Conservation (phyloP, 805 yeast genomes). For the Debaryomyces hansenii region DNA sequence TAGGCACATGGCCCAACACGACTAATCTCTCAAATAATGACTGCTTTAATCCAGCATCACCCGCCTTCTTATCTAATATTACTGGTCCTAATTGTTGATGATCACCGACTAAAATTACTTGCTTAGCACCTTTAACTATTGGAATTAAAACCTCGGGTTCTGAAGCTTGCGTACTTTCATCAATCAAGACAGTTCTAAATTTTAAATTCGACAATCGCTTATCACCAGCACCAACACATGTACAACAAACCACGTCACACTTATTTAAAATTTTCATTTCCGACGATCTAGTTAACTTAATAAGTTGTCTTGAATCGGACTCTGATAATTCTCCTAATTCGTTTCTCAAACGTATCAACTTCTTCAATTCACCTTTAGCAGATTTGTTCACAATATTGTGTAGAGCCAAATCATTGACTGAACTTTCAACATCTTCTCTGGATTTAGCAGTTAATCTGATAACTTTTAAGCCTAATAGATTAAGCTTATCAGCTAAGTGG, state of each 20-base stretch:
- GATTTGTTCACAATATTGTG: slow-evolving; percentile 48
- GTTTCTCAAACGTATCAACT: slow-evolving; percentile 55
- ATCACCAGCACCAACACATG: slow-evolving; percentile 93
- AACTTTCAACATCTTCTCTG: slow-evolving; percentile 76
- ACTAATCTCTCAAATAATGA: slow-evolving; percentile 87
- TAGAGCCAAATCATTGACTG: slow-evolving; percentile 57
- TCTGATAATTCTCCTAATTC: slow-evolving; percentile 69
- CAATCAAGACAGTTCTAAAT: slow-evolving; percentile 81
- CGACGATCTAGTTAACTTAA: slow-evolving; percentile 39
- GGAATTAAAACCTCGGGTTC: slow-evolving; percentile 93
- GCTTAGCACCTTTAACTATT: slow-evolving; percentile 84
- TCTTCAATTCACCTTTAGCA: slow-evolving; percentile 59
- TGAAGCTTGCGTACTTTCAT: slow-evolving; percentile 91
- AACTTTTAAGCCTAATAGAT: slow-evolving; percentile 70
- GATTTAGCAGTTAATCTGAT: slow-evolving; percentile 75
- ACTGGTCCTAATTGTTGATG: slow-evolving; percentile 96
- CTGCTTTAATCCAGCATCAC: slow-evolving; percentile 82
- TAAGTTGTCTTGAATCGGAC: slow-evolving; percentile 49
- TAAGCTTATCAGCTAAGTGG: slow-evolving; percentile 75
- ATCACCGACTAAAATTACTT: slow-evolving; percentile 89
- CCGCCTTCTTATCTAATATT: slow-evolving; percentile 75
- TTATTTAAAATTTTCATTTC: slow-evolving; percentile 52
- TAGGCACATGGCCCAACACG: slow-evolving; percentile 78
- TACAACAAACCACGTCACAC: slow-evolving; percentile 82
- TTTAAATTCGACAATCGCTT: slow-evolving; percentile 50